Evolutionary conservation across 495 filamentous ascomycete genomes (phyloP), one percentile per base, ranked within the genome.

Genomic region (Pyronema domesticum): DNA sequence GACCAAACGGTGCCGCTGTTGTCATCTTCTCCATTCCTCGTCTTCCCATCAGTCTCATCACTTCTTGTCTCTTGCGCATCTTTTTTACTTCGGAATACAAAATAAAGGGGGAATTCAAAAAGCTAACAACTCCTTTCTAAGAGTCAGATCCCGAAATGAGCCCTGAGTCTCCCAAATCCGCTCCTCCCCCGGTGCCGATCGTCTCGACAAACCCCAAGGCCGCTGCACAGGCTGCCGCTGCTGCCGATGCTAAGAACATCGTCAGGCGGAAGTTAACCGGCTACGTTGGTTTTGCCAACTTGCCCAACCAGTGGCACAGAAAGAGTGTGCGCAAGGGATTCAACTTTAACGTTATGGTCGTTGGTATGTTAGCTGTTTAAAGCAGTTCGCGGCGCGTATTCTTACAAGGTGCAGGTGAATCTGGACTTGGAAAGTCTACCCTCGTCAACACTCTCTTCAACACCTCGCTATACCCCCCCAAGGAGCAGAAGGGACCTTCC

Each of bases 301-400:
- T 98, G 71, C 91, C 91, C 44, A 98, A 98, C 72, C 91, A 98
- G 72, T 98, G 93, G 93, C 91, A 98, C 76, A 88, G 91, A 71
- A 98, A 98, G 82, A 95, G 89, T 78, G 93, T 98, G 64, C 84
- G 91, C 67, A 98, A 98, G 71, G 91, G 91, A 56, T 98, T 98
- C 80, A 98, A 96, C 78, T 98, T 98, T 77, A 98, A 98, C 67
- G 91, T 96, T 56, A 98, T 98, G 91, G 91, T 98, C 70, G 91
- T 98, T 70, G 91, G 91, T 98, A 75, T 57, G 75, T 77, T 42
- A 53, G 53, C 30, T 8, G 36, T 33, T 51, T 36, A 10, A 33
- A 34, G 15, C 11, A 34, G 34, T 17, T n/a, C n/a, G 51, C 13
- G 11, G 17, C 35, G 43, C 14, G 37, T 23, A 3, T 18, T 53